These are phyloP conservation scores for Pichia inconspicua DNA, from an alignment of 1,139 yeast species.

Conservation along the genomic window DNA sequence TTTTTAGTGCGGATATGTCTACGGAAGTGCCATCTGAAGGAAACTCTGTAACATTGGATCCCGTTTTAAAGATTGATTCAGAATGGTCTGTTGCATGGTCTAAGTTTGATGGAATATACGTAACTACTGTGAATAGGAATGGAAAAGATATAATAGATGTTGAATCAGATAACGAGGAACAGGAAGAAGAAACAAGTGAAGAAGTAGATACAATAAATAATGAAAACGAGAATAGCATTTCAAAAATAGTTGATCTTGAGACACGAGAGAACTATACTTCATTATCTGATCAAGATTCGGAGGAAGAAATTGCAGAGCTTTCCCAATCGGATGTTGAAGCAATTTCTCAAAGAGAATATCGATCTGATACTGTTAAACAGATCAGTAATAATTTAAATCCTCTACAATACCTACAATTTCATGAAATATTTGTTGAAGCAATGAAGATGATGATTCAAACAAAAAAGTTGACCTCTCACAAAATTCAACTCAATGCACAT, in stretches of 20 bases:
- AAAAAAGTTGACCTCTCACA: conserved; percentile 45
- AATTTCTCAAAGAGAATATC: background rate
- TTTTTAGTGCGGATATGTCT: background rate
- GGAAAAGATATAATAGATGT: conserved; percentile 19
- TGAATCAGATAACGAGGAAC: conserved; percentile 17
- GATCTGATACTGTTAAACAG: background rate
- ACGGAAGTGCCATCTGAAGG: conserved; percentile 2
- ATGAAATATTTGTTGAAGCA: conserved; percentile 42
- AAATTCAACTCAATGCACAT: conserved; percentile 59
- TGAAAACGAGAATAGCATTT: background rate
- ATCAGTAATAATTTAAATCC: conserved; percentile 32
- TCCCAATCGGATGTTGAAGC: background rate
- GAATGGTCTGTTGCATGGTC: conserved; percentile 25
- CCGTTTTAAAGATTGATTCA: conserved; percentile 24
- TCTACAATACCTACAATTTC: conserved; percentile 47
- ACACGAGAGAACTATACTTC: background rate
- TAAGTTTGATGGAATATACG: conserved; percentile 17
- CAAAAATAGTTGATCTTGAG: background rate
- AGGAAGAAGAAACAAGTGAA: background rate
- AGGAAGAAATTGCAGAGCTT: background rate
- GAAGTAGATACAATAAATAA: background rate
- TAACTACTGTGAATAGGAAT: conserved; percentile 20
- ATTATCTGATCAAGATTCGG: background rate
- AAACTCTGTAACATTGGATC: conserved; percentile 17
- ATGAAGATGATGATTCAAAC: conserved; percentile 52